Percentiles rank a stretch among this genome's conserved stretches.
Evolutionary conservation across 805 yeast species (phyloP).

Genomic region (Wickerhamomyces bovis): DNA sequence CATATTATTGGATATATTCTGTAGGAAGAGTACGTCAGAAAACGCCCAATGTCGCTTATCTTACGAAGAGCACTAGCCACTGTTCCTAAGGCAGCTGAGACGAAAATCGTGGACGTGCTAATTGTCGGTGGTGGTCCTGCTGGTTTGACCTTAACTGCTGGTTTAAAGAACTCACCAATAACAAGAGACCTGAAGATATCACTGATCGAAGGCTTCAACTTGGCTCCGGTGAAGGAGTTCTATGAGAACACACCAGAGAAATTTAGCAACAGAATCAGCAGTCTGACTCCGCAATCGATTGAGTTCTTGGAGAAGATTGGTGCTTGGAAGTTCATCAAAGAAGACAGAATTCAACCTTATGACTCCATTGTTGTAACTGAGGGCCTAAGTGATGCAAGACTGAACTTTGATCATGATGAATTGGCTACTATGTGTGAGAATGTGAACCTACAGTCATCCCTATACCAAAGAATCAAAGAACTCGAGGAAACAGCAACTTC

Average conservation of each 20-base stretch:
- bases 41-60: background rate
- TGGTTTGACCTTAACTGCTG: slow-evolving; percentile 81
- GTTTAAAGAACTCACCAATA: slow-evolving; percentile 61
- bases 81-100: background rate
- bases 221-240: slow-evolving; percentile 44
- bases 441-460: slow-evolving; percentile 72
- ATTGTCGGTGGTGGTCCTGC: slow-evolving; percentile 98
- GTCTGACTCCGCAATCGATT: slow-evolving; percentile 78
- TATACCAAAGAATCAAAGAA: slow-evolving; percentile 48
- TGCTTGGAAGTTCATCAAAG: slow-evolving; percentile 63
- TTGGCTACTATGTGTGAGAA: slow-evolving; percentile 88
- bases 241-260: slow-evolving; percentile 32
- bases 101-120: slow-evolving; percentile 41
- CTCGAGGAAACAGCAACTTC: slow-evolving; percentile 23
- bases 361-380: slow-evolving; percentile 84
- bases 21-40: background rate
- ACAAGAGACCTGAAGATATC: slow-evolving; percentile 56
- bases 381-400: slow-evolving; percentile 61
- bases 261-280: slow-evolving; percentile 76
- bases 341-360: slow-evolving; percentile 71
- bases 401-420: slow-evolving; percentile 63
- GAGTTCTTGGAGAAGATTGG: slow-evolving; percentile 63
- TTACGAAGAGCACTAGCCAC: background rate
- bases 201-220: slow-evolving; percentile 66
- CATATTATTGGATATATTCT: no score